Percentiles rank a stretch among this genome's conserved stretches.
phyloP scores from a whole-genome alignment of 371 early-diverging fungal genomes.

The Mucor circinelloides region DNA sequence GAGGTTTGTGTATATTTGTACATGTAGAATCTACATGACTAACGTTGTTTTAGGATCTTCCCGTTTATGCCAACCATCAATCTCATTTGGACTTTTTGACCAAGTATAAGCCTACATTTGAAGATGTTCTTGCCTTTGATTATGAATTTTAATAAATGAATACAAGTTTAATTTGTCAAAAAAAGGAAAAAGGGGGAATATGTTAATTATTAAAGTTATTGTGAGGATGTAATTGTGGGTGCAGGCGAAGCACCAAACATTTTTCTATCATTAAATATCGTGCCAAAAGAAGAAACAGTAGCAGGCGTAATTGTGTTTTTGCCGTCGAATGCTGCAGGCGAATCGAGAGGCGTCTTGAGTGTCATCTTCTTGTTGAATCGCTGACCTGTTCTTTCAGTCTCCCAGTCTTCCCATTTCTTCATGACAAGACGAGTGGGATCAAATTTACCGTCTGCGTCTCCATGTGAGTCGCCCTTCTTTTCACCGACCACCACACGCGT shows the following conservation, averaged over 20 bases:
- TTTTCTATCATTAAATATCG: slow-evolving; percentile 51
- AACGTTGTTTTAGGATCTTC: slow-evolving; percentile 27
- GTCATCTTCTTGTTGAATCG: slow-evolving; percentile 35
- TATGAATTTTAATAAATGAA: slow-evolving; percentile 30
- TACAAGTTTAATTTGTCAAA: neutral
- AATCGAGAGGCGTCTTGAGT: slow-evolving; percentile 29
- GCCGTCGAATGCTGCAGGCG: slow-evolving; percentile 32
- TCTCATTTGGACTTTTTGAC: slow-evolving; percentile 38
- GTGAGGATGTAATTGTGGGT: slow-evolving; percentile 5
- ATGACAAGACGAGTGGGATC: slow-evolving; percentile 67
- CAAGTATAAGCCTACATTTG: slow-evolving; percentile 36
- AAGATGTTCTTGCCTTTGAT: slow-evolving; percentile 49
- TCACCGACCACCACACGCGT: slow-evolving; percentile 72
- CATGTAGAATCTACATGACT: neutral
- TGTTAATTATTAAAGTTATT: neutral
- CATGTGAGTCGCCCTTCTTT: slow-evolving; percentile 65
- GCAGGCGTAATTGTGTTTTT: slow-evolving; percentile 31
- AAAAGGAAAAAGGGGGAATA: neutral
- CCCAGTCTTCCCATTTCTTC: slow-evolving; percentile 79
- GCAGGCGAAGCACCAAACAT: slow-evolving; percentile 48
- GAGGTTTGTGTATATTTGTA: slow-evolving; percentile 29
- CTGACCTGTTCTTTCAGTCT: slow-evolving; percentile 61
- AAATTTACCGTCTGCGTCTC: slow-evolving; percentile 67
- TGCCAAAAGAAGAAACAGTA: slow-evolving; percentile 39
- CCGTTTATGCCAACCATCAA: slow-evolving; percentile 33